A percentile compares a stretch with the other conserved stretches of the same genome.
phyloP scores from a whole-genome alignment of 495 filamentous ascomycete species.

The Penicillium flavigenum region DNA sequence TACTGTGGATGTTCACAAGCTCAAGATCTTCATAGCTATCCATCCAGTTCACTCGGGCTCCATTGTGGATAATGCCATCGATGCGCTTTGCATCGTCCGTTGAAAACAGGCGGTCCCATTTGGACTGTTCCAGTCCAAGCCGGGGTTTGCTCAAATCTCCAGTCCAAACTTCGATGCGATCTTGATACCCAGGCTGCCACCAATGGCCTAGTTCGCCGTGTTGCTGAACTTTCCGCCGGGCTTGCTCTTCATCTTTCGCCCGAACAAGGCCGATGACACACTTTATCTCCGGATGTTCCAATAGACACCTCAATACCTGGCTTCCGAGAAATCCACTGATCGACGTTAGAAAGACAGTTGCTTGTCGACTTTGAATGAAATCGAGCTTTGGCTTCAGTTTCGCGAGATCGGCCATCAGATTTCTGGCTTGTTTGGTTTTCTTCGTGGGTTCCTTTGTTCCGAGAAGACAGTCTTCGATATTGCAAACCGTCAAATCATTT shows the following conservation, averaged over 20 bases:
- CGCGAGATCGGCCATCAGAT: not conserved
- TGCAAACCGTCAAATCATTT: no score
- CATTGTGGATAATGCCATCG: conserved; percentile 36
- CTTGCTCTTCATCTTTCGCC: conserved; percentile 11
- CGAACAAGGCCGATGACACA: conserved; percentile 31
- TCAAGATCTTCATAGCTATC: conserved; percentile 21
- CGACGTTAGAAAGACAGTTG: conserved; percentile 25
- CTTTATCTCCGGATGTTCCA: conserved; percentile 11
- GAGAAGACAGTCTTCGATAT: no score
- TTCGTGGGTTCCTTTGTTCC: no score
- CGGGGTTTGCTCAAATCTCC: conserved; percentile 29
- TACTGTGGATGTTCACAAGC: conserved; percentile 29
- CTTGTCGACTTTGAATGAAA: not conserved
- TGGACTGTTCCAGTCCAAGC: conserved; percentile 24
- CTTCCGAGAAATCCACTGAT: conserved; percentile 37
- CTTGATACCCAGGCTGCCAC: conserved; percentile 25
- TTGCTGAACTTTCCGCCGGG: conserved; percentile 20
- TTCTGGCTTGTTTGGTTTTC: not conserved
- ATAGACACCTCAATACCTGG: conserved; percentile 25
- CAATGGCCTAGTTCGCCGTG: conserved; percentile 24
- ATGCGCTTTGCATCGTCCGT: conserved; percentile 2
- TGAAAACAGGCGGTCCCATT: conserved; percentile 23
- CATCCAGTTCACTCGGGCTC: conserved; percentile 32
- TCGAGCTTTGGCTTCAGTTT: not conserved
- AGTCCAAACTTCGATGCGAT: conserved; percentile 28